Evolutionary conservation across 2,329 filamentous ascomycete species (phyloP), one percentile per base, ranked within the genome.

Genomic region (Paecilomyces dactylethromorphus): DNA sequence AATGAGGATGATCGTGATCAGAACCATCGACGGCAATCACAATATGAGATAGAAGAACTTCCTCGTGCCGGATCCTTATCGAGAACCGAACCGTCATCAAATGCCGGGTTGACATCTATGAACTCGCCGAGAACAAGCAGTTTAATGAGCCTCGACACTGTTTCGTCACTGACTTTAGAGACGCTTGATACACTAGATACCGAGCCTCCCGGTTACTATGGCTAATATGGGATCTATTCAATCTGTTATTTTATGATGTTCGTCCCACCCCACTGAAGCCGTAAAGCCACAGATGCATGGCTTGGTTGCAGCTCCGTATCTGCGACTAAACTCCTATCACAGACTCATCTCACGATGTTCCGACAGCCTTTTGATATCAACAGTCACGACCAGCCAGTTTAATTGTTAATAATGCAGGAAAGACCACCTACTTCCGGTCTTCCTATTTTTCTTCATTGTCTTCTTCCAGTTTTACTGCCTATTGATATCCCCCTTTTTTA

Each of bases 1-100:
- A 77, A 77, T 13, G 71, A 74, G 56, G 71, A 73, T 60, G 69
- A 72, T 60, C 54, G 70, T 15, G 57, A 59, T 31, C 18, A 32
- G 60, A 50, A 35, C 56, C 35, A 52, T 56, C 53, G 51, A 18
- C 56, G 53, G 13, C 51, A 59, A 15, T 54, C 57, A n/a, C 56
- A 58, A 31, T 52, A 62, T 26, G 60, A 65, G 26, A 58, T 61
- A n/a, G 58, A 57, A 6, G 59, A 62, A 51, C 58, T 63, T 32
- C 57, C 57, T 35, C 35, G 56, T 50, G 52, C 50, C 11, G 54
- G 62, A 54, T 31, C 53, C 53, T 49, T 54, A 54, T 29, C 58
- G 2, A 53, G 56, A 8, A 58, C 66, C 5, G 62, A 63, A 29
- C 60, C 65, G 11, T 62, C 66, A 54, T 66, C 67, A 11, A 64